Evolutionary conservation across 2,329 filamentous ascomycete species (phyloP), one percentile per base, ranked within the genome.

Genomic region (Colletotrichum karsti): DNA sequence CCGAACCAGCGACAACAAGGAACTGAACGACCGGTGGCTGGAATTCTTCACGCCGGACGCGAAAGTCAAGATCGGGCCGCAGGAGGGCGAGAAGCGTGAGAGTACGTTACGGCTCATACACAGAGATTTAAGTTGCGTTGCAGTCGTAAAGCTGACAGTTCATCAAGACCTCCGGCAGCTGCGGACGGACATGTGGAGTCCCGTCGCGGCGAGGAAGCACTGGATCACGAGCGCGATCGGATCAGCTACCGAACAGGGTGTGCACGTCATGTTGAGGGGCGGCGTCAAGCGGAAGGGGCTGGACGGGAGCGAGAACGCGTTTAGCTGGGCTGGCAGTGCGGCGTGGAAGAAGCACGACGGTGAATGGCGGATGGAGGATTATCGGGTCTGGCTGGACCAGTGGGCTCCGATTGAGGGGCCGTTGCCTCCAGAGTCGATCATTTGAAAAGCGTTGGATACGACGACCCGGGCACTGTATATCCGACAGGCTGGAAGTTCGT

Each of bases 301-400:
- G 57, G 63, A 67, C 24, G 58, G 58, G 13, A 30, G 7, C 15
- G 63, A 67, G 30, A 51, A 7, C 24, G 37, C 42, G 3, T 63
- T 69, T 48, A 67, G 57, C 39, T 69, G 67, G 67, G 67, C 67
- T n/a, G 67, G 67, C 5, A 67, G 67, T n/a, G 67, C 67, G 15
- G 63, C 61, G n/a, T 69, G 67, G 67, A 18, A 48, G 46, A 59
- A 58, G 56, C 41, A 67, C 24, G 53, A 63, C 41, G 63, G 56
- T 8, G 63, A 46, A n/a, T 69, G 67, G 67, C 63, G 64, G 54
- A 69, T 69, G 67, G 58, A 54, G 22, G 41, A 48, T 35, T 69
- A 69, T 48, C 63, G 63, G 54, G 67, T 69, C 26, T 69, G 67
- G 67, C 57, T 69, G 6, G 64, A 67, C 46, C 57, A 63, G 46